phyloP scores from a whole-genome alignment of 2,329 filamentous ascomycete species.

The Curvularia lunata region DNA sequence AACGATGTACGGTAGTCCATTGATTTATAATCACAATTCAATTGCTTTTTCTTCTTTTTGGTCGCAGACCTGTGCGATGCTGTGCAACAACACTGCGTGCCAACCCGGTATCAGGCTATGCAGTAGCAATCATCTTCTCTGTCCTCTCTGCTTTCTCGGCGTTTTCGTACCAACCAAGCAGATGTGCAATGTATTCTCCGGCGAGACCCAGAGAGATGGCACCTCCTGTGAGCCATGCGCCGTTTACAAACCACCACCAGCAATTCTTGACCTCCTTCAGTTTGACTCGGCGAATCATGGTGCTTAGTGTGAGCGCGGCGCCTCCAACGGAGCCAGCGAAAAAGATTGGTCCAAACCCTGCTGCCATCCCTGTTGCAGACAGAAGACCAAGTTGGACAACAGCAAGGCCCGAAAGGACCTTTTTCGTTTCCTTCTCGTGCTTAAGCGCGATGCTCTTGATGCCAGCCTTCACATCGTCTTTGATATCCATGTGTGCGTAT shows the following conservation, averaged over 20 bases:
- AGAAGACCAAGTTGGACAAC: conserved; percentile 72
- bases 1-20: neutral
- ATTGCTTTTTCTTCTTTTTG: neutral
- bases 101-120: neutral
- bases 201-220: conserved; percentile 62
- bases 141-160: conserved; percentile 15
- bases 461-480: conserved; percentile 82
- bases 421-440: conserved; percentile 78
- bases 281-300: conserved; percentile 66
- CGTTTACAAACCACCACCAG: conserved; percentile 70
- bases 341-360: conserved; percentile 64
- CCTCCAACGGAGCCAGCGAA: conserved; percentile 65
- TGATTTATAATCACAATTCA: neutral
- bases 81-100: neutral
- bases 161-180: conserved; percentile 33
- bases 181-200: conserved; percentile 58
- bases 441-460: conserved; percentile 88
- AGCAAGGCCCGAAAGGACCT: conserved; percentile 73
- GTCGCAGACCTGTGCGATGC: neutral
- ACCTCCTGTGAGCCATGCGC: conserved; percentile 67
- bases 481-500: conserved; percentile 90
- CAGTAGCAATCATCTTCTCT: neutral
- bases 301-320: conserved; percentile 59
- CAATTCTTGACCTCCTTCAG: conserved; percentile 64
- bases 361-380: conserved; percentile 70